A percentile compares a stretch with the other conserved stretches of the same genome.
Conservation (phyloP, 2,329 filamentous ascomycete genomes). For the Aureobasidium sp. region DNA sequence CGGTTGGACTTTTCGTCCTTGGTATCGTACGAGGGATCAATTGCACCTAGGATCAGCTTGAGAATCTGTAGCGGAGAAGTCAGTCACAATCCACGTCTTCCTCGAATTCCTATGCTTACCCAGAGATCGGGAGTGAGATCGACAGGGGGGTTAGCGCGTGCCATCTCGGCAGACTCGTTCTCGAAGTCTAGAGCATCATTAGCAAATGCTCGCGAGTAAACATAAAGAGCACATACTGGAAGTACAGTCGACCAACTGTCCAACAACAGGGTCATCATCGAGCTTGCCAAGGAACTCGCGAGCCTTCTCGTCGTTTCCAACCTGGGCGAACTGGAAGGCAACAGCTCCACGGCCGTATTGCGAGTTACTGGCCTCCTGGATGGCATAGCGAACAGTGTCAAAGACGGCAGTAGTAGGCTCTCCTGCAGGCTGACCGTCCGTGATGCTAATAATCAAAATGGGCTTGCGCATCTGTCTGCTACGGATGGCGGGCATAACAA, state of each 20-base stretch:
- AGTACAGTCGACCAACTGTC: conserved; percentile 56
- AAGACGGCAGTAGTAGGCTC: conserved; percentile 49
- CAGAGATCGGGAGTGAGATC: conserved; percentile 57
- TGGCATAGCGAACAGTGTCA: conserved; percentile 48
- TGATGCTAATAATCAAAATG: conserved; percentile 56
- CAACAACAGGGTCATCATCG: conserved; percentile 55
- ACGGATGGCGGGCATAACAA: conserved; percentile 47
- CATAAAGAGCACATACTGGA: conserved; percentile 45
- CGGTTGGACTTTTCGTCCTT: conserved; percentile 50
- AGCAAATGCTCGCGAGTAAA: background rate
- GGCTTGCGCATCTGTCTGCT: conserved; percentile 51
- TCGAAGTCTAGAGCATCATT: conserved; percentile 46
- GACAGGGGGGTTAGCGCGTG: conserved; percentile 50
- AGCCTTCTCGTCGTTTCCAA: conserved; percentile 57
- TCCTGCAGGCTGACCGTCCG: conserved; percentile 57
- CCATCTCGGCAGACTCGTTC: conserved; percentile 59
- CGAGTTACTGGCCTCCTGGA: conserved; percentile 40
- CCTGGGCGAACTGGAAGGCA: conserved; percentile 60
- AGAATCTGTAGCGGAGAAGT: conserved; percentile 34
- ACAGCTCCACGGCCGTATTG: conserved; percentile 48
- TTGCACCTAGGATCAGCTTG: conserved; percentile 59
- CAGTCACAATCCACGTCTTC: background rate
- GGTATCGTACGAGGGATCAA: conserved; percentile 56
- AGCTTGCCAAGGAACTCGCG: conserved; percentile 55
- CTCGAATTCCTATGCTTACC: conserved; percentile 27